Evolutionary conservation across 2,329 filamentous ascomycete genomes (phyloP), one percentile per base, ranked within the genome.

Genomic region (Ophiostoma pallidulum): DNA sequence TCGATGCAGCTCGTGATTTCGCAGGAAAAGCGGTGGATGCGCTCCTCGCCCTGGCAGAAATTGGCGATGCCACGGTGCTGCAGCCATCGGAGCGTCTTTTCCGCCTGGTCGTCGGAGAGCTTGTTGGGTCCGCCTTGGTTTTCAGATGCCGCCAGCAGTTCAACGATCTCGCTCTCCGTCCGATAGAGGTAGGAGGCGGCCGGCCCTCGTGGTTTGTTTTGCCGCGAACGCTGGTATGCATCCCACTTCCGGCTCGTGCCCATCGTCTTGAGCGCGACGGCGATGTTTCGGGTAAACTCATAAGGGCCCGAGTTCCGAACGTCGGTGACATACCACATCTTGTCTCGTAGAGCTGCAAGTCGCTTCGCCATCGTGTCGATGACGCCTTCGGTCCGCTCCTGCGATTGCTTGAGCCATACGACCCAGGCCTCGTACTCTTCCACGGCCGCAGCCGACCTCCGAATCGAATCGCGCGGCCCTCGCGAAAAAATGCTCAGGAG

Each of bases 261-360:
- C 92, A 98, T 97, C 8, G 85, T 88, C 64, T 92, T 94, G 42
- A 98, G 70, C 4, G 91, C 92, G 51, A 86, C 77, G 6, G 89
- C 86, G 40, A 97, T 83, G 54, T 91, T 87, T 50, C 83, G 82
- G 33, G 87, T 88, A 56, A 94, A 84, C 51, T 92, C 86, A 58
- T 96, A 97, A 9, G 82, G 80, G 41, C 82, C 85, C 4, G 92
- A 96, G 58, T 91, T 90, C 53, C 87, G 84, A 24, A 97, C 90
- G 62, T 96, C 89, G 1, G 86, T 91, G 51, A 92, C 86, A 62
- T 94, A 98, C 92, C 92, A 98, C 86, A 97, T 95, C 71, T 97
- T 97, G 62, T 95, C 86, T 36, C 92, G 80, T 33, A 96, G 73
- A 19, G 84, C 81, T 49, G 82, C 78, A 32, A 92, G 73, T 5